Evolutionary conservation across 371 early-diverging fungal genomes (phyloP), one percentile per base, ranked within the genome.

Genomic region (Vairimorpha necatrix): DNA sequence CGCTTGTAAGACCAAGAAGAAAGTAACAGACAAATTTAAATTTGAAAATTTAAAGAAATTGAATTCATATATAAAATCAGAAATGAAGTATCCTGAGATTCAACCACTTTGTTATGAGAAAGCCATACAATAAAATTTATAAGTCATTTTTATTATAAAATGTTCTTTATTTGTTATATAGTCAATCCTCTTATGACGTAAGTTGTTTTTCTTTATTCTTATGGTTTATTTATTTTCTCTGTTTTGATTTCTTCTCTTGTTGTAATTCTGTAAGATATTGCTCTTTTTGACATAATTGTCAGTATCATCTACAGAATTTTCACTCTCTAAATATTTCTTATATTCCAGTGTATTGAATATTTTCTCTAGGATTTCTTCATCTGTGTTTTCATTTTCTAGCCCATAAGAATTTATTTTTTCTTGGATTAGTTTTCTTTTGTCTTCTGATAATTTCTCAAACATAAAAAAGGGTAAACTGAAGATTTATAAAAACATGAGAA

Each of bases 51-150:
- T 67, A 22, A 56, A 71, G 30, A 33, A 62, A 3, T 16, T 73
- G 13, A 68, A 66, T 38, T 54, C 66, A 18, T 34, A 39, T 7
- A 66, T 78, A 20, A 61, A 78, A 34, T 47, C 58, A 28, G 58
- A 69, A 56, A 73, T 78, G 78, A 67, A 68, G 56, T 78, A 78
- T 69, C 74, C 78, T 28, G 60, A 42, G 22, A 67, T 73, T 20
- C 50, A 39, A 46, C 47, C 69, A 32, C 46, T 68, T 26, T 71
- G 46, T 38, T 78, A 72, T 66, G 78, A 73, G 24, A 71, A 71
- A 33, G 60, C 54, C 1, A 16, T 42, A 42, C n/a, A n/a, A n/a
- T n/a, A n/a, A n/a, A n/a, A n/a, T n/a, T n/a, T n/a, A n/a, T n/a
- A n/a, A n/a, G n/a, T n/a, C n/a, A n/a, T n/a, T n/a, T n/a, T n/a